Evolutionary conservation across 352 stramenopile genomes (phyloP).

Genomic region (Pythium periplocum): DNA sequence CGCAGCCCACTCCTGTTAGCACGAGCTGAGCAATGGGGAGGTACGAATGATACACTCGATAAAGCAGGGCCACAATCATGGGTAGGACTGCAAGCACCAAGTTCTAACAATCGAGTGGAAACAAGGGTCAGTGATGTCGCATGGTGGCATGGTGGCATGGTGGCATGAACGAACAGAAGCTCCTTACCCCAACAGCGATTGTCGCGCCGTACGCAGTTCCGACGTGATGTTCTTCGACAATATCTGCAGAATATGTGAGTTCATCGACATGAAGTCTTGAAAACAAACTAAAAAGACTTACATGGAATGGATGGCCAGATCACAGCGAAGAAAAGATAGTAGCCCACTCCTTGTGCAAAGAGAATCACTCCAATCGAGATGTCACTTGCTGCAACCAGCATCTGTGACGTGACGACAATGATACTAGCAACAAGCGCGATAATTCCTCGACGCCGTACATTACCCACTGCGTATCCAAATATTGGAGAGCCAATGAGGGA

Average conservation of each 20-base stretch:
- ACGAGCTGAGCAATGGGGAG: constrained; percentile 33
- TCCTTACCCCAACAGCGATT: constrained; percentile 45
- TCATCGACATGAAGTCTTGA: not conserved
- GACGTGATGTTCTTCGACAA: constrained; percentile 62
- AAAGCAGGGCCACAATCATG: constrained; percentile 32
- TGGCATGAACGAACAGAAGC: not conserved
- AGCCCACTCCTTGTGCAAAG: constrained; percentile 70
- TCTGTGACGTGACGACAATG: constrained; percentile 55
- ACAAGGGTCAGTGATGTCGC: not conserved
- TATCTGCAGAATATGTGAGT: constrained; percentile 25
- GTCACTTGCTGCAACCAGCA: constrained; percentile 41
- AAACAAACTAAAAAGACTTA: constrained; percentile 11
- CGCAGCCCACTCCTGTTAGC: constrained; percentile 16
- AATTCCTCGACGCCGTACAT: constrained; percentile 44
- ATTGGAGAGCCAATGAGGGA: constrained; percentile 63
- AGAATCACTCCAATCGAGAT: constrained; percentile 55
- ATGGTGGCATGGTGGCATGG: not conserved
- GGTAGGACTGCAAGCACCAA: constrained; percentile 35
- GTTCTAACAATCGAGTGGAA: constrained; percentile 21
- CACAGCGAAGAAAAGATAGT: constrained; percentile 73
- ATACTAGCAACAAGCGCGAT: constrained; percentile 46
- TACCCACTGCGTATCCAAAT: constrained; percentile 73
- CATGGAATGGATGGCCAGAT: constrained; percentile 82
- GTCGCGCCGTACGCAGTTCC: constrained; percentile 83
- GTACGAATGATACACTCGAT: constrained; percentile 30